phyloP scores from a whole-genome alignment of 2,329 filamentous ascomycete genomes.

The Ophiocordyceps sinensis region DNA sequence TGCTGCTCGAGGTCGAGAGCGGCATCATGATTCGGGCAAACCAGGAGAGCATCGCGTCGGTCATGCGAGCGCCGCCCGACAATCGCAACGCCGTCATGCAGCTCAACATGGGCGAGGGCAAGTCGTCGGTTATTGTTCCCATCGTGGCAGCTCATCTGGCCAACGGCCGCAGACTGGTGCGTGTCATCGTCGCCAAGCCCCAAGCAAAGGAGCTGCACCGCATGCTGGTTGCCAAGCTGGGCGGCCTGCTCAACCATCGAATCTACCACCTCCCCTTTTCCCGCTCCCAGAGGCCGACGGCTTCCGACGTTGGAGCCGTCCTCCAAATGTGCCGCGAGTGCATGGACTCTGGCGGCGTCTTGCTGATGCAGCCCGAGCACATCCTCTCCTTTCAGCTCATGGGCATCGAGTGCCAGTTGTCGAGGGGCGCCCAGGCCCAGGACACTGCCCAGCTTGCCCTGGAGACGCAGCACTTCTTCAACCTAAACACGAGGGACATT shows the following conservation, averaged over 20 bases:
- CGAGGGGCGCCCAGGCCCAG: background rate
- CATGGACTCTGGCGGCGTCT: constrained; percentile 29
- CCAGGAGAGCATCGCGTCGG: constrained; percentile 38
- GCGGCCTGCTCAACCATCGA: constrained; percentile 28
- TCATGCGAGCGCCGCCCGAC: constrained; percentile 31
- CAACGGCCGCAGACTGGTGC: constrained; percentile 29
- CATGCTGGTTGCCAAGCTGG: constrained; percentile 37
- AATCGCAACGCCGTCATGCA: constrained; percentile 39
- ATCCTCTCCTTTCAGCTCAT: constrained; percentile 47
- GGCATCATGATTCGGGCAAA: constrained; percentile 42
- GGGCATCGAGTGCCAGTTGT: constrained; percentile 28
- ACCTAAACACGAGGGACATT: constrained; percentile 32
- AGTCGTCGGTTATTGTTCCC: constrained; percentile 51
- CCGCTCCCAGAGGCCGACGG: constrained; percentile 15
- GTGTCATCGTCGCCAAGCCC: constrained; percentile 42
- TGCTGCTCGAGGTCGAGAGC: constrained; percentile 49
- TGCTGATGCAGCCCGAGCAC: constrained; percentile 48
- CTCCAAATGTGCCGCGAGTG: constrained; percentile 27
- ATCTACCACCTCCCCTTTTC: constrained; percentile 12
- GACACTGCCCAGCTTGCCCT: background rate
- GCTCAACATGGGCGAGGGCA: constrained; percentile 56
- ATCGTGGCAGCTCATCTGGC: constrained; percentile 41
- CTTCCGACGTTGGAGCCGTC: constrained; percentile 19
- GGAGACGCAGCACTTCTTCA: constrained; percentile 26
- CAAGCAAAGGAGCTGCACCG: constrained; percentile 38